Base-by-base conservation (phyloP, 352 stramenopile species). In the Pythium periplocum region DNA sequence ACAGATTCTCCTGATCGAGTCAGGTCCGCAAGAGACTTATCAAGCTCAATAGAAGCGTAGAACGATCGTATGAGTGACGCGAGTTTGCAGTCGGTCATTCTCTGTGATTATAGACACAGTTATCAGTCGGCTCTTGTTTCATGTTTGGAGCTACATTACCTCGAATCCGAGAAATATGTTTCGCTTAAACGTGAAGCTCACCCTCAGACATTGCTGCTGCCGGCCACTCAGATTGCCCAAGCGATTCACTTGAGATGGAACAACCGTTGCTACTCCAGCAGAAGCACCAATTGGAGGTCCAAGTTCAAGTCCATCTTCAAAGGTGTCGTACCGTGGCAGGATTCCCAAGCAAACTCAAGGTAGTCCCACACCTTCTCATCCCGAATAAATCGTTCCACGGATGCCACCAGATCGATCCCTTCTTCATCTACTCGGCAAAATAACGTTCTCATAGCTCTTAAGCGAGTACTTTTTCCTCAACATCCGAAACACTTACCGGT, bases 341-440 rank as follows among this genome's bases (percentile, higher is more conserved):
- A 65, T 32, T 45, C 51, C 50, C 69, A 69, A 9, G 78, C 45
- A 17, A 64, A 75, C 4, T 62, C 51, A 9, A 83, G 52, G 35
- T 68, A 51, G 9, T 50, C 45, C 57, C 68, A 68, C 1, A 87
- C 58, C 26, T 57, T 47, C 10, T 75, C 59, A 40, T 87, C 68
- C 2, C 55, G 35, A 4, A 87, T 42, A 35, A 67, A 69, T 5
- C 61, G 57, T 43, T 83, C 77, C 4, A 81, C 47, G 31, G 68
- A 60, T 1, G 64, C 78, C 31, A 69, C 66, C 8, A 87, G 46
- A n/a, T 83, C 68, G 34, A 79, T 75, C 11, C 61, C 66, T 62
- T 75, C 66, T 51, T 87, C 74, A 46, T 83, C 73, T 83, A 75
- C 72, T 26, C 17, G 17, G 17, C 17, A 26, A 26, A 26, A 26